Conservation (phyloP, 495 filamentous ascomycete species). For the Penicillium angulare region DNA sequence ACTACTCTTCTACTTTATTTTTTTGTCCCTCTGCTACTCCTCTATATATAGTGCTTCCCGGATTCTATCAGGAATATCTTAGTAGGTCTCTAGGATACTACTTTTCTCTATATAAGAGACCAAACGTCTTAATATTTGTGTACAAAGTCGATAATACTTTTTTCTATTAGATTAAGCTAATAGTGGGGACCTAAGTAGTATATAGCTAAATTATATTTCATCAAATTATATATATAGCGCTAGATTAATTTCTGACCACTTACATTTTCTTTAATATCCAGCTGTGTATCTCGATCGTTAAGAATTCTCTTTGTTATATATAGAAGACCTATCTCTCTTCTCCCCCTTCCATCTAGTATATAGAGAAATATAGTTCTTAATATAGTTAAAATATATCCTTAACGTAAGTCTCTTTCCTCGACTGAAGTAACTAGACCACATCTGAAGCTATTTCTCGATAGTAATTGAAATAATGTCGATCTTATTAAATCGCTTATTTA, state of each 20-base stretch:
- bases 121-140: background rate
- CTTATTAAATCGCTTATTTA: too few relatives aligned
- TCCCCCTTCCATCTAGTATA: background rate
- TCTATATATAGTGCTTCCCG: conserved; percentile 22
- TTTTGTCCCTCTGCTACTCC: conserved; percentile 24
- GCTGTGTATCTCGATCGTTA: background rate
- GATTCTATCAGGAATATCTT: conserved; percentile 19
- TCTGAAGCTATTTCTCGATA: too few relatives aligned
- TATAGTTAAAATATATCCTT: too few relatives aligned
- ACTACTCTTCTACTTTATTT: background rate
- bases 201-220: conserved; percentile 22
- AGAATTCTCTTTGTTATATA: background rate
- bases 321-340: conserved; percentile 18
- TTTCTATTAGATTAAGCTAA: conserved; percentile 24
- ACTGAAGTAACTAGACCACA: too few relatives aligned
- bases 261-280: conserved; percentile 7
- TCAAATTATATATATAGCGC: conserved; percentile 24
- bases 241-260: conserved; percentile 19
- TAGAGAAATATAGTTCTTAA: too few relatives aligned
- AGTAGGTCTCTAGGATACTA: conserved; percentile 15
- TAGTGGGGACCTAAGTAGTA: conserved; percentile 25
- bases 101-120: conserved; percentile 17
- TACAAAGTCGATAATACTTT: conserved; percentile 28
- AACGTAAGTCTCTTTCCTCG: too few relatives aligned
- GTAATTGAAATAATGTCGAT: too few relatives aligned